Evolutionary conservation across 1,284 basidiomycete species (phyloP).

Genomic region (Tetrapyrgos nigripes): DNA sequence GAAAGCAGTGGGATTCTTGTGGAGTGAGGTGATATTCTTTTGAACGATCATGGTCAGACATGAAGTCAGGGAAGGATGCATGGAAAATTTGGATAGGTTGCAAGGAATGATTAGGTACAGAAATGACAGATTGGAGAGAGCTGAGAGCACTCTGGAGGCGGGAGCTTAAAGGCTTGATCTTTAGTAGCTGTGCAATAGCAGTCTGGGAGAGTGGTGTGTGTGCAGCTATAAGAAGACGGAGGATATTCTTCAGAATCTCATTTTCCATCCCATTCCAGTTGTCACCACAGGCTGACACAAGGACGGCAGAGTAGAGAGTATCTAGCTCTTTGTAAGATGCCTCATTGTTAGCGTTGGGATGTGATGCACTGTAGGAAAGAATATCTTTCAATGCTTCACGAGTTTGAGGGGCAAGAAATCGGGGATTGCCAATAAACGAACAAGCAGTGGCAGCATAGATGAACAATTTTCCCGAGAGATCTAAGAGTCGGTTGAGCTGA

Average conservation of each 20-base stretch:
- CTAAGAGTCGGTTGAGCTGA: too few species aligned
- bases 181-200: background rate
- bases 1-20: background rate
- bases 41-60: conserved; percentile 8
- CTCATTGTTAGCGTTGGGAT: background rate
- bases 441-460: too few species aligned
- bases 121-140: background rate
- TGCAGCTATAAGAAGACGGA: background rate
- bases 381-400: background rate
- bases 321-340: conserved; percentile 10
- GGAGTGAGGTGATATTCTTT: background rate
- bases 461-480: too few species aligned
- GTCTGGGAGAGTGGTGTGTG: background rate
- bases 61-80: conserved; percentile 27
- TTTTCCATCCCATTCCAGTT: background rate
- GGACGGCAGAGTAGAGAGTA: background rate
- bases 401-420: background rate
- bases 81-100: conserved; percentile 21
- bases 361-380: background rate
- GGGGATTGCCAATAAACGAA: conserved; percentile 2
- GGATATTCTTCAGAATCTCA: background rate
- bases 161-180: background rate
- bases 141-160: background rate
- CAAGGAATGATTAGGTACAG: background rate
- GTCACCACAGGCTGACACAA: background rate